Base-by-base conservation (phyloP, 208 protist species). In the Leishmania guyanensis region DNA sequence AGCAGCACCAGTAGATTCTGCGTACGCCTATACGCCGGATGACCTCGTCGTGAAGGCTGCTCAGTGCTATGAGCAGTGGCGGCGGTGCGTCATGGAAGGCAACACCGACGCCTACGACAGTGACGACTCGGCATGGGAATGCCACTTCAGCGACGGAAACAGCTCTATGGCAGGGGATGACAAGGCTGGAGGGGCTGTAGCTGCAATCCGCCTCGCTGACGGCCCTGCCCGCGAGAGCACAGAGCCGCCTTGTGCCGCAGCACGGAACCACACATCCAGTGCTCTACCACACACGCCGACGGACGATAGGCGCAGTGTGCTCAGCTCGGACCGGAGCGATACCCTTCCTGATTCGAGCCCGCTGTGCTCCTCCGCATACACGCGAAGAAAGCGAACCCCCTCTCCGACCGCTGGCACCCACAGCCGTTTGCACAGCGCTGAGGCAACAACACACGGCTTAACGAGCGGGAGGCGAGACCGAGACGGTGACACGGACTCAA, bases 51-150 rank as follows among this genome's bases (percentile, higher is more conserved):
- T 85, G 26, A 77, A 78, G 26, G 75, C 81, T 0, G 81, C 66
- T 39, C 70, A 66, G 60, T 85, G 69, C 70, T 85, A 85, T 73
- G 81, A 80, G 43, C 58, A 80, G n/a, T 85, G 81, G 81, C 76
- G 81, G 3, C 70, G 16, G 33, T 73, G 77, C 71, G 33, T 77
- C n/a, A 43, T 79, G 64, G 20, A 50, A 10, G 46, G 48, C 64
- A 46, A 33, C 71, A 33, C 29, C 33, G 50, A 76, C 71, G 43
- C 33, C 70, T 10, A 54, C 29, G 71, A 9, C 6, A 51, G n/a
- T 3, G 22, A 51, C 43, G 22, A 51, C 16, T 29, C 22, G 3
- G 8, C 22, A 51, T 12, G 68, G 68, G 46, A 33, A 29, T 29
- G 20, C 26, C 2, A 10, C 17, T 48, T 33, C 14, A 60, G 29